A percentile compares a stretch with the other conserved stretches of the same genome.
phyloP scores from a whole-genome alignment of 768 basidiomycete genomes.

The Polyporus arcularius region DNA sequence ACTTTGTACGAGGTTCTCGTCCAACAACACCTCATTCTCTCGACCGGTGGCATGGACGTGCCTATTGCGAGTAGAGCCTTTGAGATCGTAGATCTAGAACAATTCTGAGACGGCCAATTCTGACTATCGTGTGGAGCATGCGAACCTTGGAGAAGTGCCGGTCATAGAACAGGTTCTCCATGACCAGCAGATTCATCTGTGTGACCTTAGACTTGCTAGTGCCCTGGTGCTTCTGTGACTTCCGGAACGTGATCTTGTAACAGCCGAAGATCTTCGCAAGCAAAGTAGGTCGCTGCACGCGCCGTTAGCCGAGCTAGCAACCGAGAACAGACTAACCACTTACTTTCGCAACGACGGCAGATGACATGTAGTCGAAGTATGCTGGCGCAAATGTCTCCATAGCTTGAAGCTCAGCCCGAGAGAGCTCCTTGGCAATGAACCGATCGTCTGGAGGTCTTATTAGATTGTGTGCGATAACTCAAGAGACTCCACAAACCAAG shows the following conservation, averaged over 20 bases:
- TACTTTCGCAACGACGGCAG: slow-evolving; percentile 84
- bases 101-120: neutral
- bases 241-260: slow-evolving; percentile 90
- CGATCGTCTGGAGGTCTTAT: slow-evolving; percentile 72
- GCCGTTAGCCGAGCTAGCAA: neutral
- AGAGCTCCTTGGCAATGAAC: slow-evolving; percentile 97
- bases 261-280: slow-evolving; percentile 97
- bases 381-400: slow-evolving; percentile 97
- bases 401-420: slow-evolving; percentile 85
- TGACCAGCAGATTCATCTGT: slow-evolving; percentile 94
- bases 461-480: neutral
- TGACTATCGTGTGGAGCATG: neutral
- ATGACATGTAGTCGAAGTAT: slow-evolving; percentile 98
- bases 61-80: slow-evolving; percentile 93
- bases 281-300: slow-evolving; percentile 82
- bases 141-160: slow-evolving; percentile 84
- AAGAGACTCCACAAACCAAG: slow-evolving; percentile 55
- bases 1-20: slow-evolving; percentile 96
- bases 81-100: slow-evolving; percentile 89
- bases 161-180: slow-evolving; percentile 98
- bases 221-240: slow-evolving; percentile 69
- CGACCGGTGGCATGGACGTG: slow-evolving; percentile 89
- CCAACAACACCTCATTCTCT: slow-evolving; percentile 91
- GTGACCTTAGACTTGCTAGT: slow-evolving; percentile 73
- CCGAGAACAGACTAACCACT: slow-evolving; percentile 26